Percentiles rank a stretch among this genome's conserved stretches.
Conservation (phyloP, 495 filamentous ascomycete genomes). For the Apodospora peruviana region DNA sequence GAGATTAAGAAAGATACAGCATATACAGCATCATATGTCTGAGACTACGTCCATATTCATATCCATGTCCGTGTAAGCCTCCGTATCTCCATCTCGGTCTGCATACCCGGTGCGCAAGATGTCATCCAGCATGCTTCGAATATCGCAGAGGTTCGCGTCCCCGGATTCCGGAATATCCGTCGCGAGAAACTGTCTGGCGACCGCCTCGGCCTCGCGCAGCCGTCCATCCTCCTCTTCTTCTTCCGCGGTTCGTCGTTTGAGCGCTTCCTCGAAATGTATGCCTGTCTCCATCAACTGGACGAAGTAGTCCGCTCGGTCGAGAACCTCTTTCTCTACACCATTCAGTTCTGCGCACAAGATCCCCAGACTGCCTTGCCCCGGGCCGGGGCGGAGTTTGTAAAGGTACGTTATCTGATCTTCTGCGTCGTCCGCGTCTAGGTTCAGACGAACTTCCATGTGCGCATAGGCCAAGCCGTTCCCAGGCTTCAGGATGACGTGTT, state of each 20-base stretch:
- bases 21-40: no score
- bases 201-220: slow-evolving; percentile 10
- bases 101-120: neutral
- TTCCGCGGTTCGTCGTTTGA: slow-evolving; percentile 6
- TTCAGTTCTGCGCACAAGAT: slow-evolving; percentile 81
- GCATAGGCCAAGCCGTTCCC: slow-evolving; percentile 61
- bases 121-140: slow-evolving; percentile 12
- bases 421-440: slow-evolving; percentile 49
- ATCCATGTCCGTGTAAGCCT: no score
- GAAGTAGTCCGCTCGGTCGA: slow-evolving; percentile 72
- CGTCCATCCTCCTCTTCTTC: slow-evolving; percentile 4
- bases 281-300: slow-evolving; percentile 62
- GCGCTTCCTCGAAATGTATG: slow-evolving; percentile 21
- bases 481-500: slow-evolving; percentile 57
- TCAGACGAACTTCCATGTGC: slow-evolving; percentile 82
- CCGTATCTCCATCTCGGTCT: neutral
- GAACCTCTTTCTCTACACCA: slow-evolving; percentile 65
- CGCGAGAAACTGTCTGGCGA: slow-evolving; percentile 16
- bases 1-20: no score
- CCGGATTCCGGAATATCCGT: slow-evolving; percentile 5
- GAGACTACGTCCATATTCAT: no score
- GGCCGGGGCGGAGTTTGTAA: slow-evolving; percentile 65
- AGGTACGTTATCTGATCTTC: slow-evolving; percentile 84
- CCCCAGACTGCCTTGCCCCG: slow-evolving; percentile 78
- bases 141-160: neutral